Percentiles rank a stretch among this genome's conserved stretches.
phyloP scores from a whole-genome alignment of 805 yeast species.

The Sugiyamaella lignohabitans region DNA sequence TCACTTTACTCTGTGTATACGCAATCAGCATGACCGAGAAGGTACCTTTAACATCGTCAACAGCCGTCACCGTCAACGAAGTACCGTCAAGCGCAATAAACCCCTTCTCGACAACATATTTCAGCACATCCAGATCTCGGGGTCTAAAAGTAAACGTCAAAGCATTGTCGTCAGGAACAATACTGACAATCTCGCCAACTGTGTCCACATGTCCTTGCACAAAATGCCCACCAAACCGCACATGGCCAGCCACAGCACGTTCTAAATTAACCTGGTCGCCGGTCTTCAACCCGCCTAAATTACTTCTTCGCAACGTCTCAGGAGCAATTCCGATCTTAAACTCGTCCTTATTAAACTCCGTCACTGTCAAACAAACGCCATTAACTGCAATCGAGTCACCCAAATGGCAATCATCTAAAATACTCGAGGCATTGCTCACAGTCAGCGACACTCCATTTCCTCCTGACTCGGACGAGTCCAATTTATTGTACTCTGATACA shows the following conservation, averaged over 20 bases:
- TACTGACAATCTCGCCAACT: slow-evolving; percentile 55
- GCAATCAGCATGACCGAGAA: slow-evolving; percentile 89
- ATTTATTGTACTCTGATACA: slow-evolving; percentile 41
- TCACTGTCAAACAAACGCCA: slow-evolving; percentile 89
- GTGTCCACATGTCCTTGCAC: slow-evolving; percentile 98
- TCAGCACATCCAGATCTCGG: slow-evolving; percentile 50
- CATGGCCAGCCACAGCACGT: slow-evolving; percentile 79
- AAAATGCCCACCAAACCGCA: slow-evolving; percentile 91
- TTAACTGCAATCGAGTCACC: slow-evolving; percentile 92
- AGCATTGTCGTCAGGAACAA: slow-evolving; percentile 62
- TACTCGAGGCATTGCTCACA: slow-evolving; percentile 52
- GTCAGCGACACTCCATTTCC: slow-evolving; percentile 71
- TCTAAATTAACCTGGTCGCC: slow-evolving; percentile 78
- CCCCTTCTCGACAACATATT: slow-evolving; percentile 90
- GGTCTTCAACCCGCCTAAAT: slow-evolving; percentile 51
- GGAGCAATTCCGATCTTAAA: slow-evolving; percentile 93
- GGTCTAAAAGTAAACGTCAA: slow-evolving; percentile 67
- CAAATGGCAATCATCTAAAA: slow-evolving; percentile 73
- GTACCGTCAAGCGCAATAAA: slow-evolving; percentile 91
- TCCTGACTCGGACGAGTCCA: slow-evolving; percentile 49
- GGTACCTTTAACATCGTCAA: slow-evolving; percentile 48
- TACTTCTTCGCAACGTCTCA: slow-evolving; percentile 80
- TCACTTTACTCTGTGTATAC: slow-evolving; percentile 79
- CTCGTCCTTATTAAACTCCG: slow-evolving; percentile 52
- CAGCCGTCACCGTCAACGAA: slow-evolving; percentile 78